Conservation (phyloP, 2,329 filamentous ascomycete genomes). For the Metarhizium guizhouense region DNA sequence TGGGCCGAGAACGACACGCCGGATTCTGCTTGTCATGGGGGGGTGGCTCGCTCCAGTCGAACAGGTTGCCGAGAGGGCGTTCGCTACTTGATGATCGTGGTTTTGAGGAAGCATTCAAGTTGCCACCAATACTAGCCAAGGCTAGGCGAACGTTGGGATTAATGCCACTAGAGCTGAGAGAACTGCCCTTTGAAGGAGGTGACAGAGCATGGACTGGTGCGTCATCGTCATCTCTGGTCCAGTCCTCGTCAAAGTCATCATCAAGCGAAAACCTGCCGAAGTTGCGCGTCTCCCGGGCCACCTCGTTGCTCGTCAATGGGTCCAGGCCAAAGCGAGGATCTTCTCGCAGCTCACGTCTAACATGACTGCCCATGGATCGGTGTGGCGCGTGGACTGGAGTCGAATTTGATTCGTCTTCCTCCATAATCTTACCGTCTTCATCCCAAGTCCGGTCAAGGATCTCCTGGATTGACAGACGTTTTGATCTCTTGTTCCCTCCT, state of each 20-base stretch:
- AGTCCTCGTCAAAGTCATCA: conserved; percentile 56
- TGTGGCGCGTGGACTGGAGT: conserved; percentile 39
- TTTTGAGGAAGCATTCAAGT: conserved; percentile 20
- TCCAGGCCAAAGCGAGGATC: conserved; percentile 1
- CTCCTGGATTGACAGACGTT: conserved; percentile 50
- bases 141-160: conserved; percentile 46
- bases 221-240: conserved; percentile 45
- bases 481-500: conserved; percentile 41
- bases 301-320: conserved; percentile 5
- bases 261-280: conserved; percentile 47
- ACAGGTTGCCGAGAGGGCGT: conserved; percentile 58
- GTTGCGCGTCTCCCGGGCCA: conserved; percentile 19
- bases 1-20: conserved; percentile 54
- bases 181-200: conserved; percentile 41
- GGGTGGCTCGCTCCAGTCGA: conserved; percentile 68
- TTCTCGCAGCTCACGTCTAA: not conserved
- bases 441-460: conserved; percentile 48
- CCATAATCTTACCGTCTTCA: conserved; percentile 47
- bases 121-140: conserved; percentile 44
- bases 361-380: conserved; percentile 14
- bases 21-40: conserved; percentile 51
- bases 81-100: conserved; percentile 23
- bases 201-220: conserved; percentile 48
- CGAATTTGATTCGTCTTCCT: conserved; percentile 49
- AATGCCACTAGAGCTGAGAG: conserved; percentile 42